phyloP scores from a whole-genome alignment of 2,329 filamentous ascomycete species.

The Didymella pinodella region DNA sequence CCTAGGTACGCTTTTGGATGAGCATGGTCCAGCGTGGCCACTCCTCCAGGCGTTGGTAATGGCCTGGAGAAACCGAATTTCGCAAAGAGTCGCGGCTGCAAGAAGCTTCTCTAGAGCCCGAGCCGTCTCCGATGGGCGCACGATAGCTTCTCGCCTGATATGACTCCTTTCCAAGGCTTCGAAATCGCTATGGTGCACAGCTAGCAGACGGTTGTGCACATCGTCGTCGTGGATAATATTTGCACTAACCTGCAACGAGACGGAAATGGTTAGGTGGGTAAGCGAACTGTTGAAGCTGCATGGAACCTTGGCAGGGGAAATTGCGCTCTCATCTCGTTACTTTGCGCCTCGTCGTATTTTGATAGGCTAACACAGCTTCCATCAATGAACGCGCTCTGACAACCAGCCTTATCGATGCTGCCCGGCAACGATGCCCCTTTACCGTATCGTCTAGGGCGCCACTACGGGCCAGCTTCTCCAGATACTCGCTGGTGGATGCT shows the following conservation, averaged over 20 bases:
- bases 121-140: background rate
- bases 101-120: background rate
- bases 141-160: background rate
- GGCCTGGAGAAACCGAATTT: background rate
- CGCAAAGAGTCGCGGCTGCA: background rate
- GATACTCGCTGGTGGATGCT: conserved; percentile 38
- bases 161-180: background rate
- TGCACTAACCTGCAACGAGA: conserved; percentile 26
- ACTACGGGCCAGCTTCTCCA: conserved; percentile 38
- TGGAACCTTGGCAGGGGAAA: conserved; percentile 42
- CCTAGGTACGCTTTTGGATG: background rate
- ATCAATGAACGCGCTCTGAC: conserved; percentile 45
- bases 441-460: conserved; percentile 33
- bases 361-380: conserved; percentile 33
- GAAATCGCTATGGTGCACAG: conserved; percentile 11
- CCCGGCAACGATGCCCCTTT: conserved; percentile 41
- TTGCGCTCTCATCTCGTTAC: conserved; percentile 47
- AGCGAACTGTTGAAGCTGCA: conserved; percentile 42
- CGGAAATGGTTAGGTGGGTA: conserved; percentile 28
- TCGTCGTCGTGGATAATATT: conserved; percentile 24
- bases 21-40: background rate
- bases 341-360: conserved; percentile 26
- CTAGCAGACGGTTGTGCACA: conserved; percentile 24
- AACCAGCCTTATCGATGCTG: conserved; percentile 34
- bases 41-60: background rate